These are phyloP conservation scores for Teratosphaeria epicoccoides DNA, from an alignment of 2,329 filamentous ascomycete species.

Conservation along the genomic window DNA sequence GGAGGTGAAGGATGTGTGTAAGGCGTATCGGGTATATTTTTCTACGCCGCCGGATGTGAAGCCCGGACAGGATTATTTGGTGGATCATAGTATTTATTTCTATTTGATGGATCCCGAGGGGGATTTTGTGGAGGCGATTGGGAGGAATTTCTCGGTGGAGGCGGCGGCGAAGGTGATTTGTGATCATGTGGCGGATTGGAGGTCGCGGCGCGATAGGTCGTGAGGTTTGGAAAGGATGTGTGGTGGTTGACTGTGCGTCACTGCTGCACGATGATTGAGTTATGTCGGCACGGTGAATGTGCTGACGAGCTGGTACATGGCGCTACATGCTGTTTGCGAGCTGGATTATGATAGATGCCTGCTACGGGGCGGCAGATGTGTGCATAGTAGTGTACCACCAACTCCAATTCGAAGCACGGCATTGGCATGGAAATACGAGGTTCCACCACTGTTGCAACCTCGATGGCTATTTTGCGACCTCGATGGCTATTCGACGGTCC, in stretches of 20 bases:
- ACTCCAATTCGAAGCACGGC: background rate
- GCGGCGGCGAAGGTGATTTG: slow-evolving; percentile 74
- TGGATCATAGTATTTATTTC: slow-evolving; percentile 99
- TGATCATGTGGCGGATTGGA: slow-evolving; percentile 75
- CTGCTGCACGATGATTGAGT: background rate
- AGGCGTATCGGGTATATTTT: slow-evolving; percentile 94
- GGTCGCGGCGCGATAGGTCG: slow-evolving; percentile 41
- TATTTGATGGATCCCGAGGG: slow-evolving; percentile 98
- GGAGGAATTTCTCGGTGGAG: slow-evolving; percentile 84
- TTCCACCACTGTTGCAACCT: no score
- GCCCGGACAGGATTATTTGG: slow-evolving; percentile 90
- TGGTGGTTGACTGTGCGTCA: background rate
- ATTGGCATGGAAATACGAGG: background rate
- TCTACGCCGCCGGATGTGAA: slow-evolving; percentile 81
- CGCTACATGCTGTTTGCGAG: background rate
- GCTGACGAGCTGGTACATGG: background rate
- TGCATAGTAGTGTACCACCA: background rate
- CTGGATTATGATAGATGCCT: background rate
- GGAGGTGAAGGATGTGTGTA: slow-evolving; percentile 87
- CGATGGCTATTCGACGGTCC: no score
- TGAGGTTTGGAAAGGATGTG: background rate
- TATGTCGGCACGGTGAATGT: background rate
- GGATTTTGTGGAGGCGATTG: slow-evolving; percentile 95
- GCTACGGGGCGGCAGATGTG: background rate
- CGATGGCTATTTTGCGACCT: no score